Evolutionary conservation across 2,329 filamentous ascomycete species (phyloP).

Genomic region (Helotiales sp.): DNA sequence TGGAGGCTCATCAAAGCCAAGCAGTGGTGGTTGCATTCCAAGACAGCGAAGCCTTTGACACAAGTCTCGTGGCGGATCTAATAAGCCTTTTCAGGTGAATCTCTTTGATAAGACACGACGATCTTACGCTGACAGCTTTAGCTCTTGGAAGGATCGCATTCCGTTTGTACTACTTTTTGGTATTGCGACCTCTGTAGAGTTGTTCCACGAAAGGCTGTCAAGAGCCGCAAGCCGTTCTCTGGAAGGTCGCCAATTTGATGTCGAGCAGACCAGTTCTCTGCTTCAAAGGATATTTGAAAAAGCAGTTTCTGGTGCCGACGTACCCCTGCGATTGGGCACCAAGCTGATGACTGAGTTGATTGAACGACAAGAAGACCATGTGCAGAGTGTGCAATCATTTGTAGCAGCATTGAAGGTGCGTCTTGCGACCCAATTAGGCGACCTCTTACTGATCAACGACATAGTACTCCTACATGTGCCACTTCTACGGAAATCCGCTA

Average conservation of each 20-base stretch:
- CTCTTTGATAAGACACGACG: neutral
- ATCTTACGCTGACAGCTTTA: conserved; percentile 32
- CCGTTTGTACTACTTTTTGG: conserved; percentile 80
- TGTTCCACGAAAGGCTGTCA: conserved; percentile 75
- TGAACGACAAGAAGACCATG: conserved; percentile 76
- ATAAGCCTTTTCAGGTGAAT: conserved; percentile 70
- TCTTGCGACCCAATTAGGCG: neutral
- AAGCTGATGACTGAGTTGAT: conserved; percentile 66
- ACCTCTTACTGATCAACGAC: conserved; percentile 25
- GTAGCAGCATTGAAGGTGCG: conserved; percentile 70
- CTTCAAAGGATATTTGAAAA: conserved; percentile 74
- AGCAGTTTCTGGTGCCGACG: conserved; percentile 62
- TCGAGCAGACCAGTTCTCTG: conserved; percentile 72
- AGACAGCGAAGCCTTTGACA: conserved; percentile 83
- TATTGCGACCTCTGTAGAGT: conserved; percentile 80
- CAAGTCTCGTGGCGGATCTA: conserved; percentile 71
- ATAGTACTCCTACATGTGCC: conserved; percentile 84
- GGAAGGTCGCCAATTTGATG: conserved; percentile 75
- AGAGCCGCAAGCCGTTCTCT: conserved; percentile 71
- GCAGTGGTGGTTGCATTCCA: conserved; percentile 76
- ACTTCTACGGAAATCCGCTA: conserved; percentile 80
- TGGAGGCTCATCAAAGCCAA: conserved; percentile 56
- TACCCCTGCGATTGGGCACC: conserved; percentile 66
- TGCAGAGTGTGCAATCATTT: conserved; percentile 76
- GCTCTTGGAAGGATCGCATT: conserved; percentile 75